Evolutionary conservation across 805 yeast genomes (phyloP).

Genomic region (Vanderwaltozyma yarrowii): DNA sequence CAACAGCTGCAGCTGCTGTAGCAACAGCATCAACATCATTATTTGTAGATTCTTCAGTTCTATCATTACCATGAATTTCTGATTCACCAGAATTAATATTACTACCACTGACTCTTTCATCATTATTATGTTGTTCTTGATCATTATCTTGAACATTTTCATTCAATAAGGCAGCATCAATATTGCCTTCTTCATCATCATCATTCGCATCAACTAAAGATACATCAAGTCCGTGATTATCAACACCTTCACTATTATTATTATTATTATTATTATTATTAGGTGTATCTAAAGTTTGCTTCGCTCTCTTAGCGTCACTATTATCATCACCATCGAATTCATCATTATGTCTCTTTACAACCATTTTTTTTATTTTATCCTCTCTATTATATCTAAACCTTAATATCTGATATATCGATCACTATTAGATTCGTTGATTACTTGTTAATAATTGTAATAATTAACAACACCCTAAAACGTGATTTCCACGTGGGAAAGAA

Average conservation of each 20-base stretch:
- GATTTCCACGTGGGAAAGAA: constrained; percentile 24
- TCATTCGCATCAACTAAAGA: too few species aligned
- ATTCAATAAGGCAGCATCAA: constrained; percentile 23
- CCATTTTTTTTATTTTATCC: neutral
- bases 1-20: constrained; percentile 21
- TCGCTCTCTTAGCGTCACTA: neutral
- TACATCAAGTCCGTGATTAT: too few species aligned
- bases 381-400: too few species aligned
- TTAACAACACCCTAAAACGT: constrained; percentile 17
- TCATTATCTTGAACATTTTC: constrained; percentile 3
- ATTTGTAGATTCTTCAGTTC: neutral
- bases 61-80: neutral
- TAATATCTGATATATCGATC: too few species aligned
- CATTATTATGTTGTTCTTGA: too few species aligned
- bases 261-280: constrained; percentile 1
- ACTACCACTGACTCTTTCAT: too few species aligned
- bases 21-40: constrained; percentile 6
- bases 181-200: constrained; percentile 19
- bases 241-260: too few species aligned
- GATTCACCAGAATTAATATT: constrained; percentile 4
- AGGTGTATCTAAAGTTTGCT: too few species aligned
- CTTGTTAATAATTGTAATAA: neutral
- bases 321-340: neutral
- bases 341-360: constrained; percentile 1
- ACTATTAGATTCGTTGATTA: too few species aligned